Conservation (phyloP, 768 basidiomycete species). For the Sistotremastrum suecicum region DNA sequence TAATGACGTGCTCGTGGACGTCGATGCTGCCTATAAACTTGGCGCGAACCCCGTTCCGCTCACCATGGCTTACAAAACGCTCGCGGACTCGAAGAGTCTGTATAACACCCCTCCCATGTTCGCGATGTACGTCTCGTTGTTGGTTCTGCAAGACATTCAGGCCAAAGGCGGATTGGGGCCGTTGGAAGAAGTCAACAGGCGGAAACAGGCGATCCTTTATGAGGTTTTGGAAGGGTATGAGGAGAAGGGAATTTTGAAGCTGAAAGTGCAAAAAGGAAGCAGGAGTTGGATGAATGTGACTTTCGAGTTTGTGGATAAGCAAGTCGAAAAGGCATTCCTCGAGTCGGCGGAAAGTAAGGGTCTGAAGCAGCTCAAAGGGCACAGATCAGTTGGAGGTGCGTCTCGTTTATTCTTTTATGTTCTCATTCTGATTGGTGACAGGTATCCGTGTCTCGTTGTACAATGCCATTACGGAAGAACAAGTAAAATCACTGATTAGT, state of each 20-base stretch:
- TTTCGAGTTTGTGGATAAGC: slow-evolving; percentile 54
- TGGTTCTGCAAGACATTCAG: slow-evolving; percentile 65
- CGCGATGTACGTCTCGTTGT: slow-evolving; percentile 76
- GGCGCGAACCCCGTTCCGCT: slow-evolving; percentile 67
- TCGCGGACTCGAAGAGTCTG: slow-evolving; percentile 61
- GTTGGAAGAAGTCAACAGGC: slow-evolving; percentile 49
- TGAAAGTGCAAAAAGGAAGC: slow-evolving; percentile 59
- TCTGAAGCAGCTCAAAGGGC: slow-evolving; percentile 83
- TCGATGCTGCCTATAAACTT: slow-evolving; percentile 60
- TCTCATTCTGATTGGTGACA: slow-evolving; percentile 10
- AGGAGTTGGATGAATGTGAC: slow-evolving; percentile 96
- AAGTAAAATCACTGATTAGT: slow-evolving; percentile 28
- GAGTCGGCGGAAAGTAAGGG: slow-evolving; percentile 65
- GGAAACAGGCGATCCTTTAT: slow-evolving; percentile 73
- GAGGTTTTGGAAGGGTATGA: slow-evolving; percentile 55
- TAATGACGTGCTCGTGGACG: slow-evolving; percentile 87
- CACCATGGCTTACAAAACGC: slow-evolving; percentile 69
- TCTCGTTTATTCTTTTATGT: not conserved
- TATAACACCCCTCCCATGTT: slow-evolving; percentile 92
- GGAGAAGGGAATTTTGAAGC: slow-evolving; percentile 48
- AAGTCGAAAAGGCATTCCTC: slow-evolving; percentile 52
- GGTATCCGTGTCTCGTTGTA: slow-evolving; percentile 80
- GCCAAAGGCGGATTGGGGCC: slow-evolving; percentile 50
- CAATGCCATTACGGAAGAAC: slow-evolving; percentile 72
- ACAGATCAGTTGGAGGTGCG: slow-evolving; percentile 51